phyloP scores from a whole-genome alignment of 129 eudicot species.

The Flaveria ramosissima region DNA sequence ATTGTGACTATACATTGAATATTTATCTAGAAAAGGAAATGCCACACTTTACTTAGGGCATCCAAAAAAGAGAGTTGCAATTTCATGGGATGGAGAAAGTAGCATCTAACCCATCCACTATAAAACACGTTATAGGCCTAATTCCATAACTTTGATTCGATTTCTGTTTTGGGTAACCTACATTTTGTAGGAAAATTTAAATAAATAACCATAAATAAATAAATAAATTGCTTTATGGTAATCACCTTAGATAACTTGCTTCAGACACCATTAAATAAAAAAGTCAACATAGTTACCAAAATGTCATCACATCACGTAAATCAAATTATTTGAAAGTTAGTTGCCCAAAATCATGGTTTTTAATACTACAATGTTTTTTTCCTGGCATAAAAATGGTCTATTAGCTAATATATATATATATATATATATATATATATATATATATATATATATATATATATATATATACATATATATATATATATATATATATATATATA shows the following conservation, averaged over 20 bases:
- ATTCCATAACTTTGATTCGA: neutral
- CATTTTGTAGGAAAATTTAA: neutral
- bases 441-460: neutral
- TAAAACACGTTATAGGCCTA: neutral
- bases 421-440: neutral
- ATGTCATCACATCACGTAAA: neutral
- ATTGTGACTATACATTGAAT: neutral
- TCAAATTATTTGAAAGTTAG: neutral
- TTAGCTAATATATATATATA: neutral
- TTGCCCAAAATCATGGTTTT: neutral
- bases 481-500: neutral
- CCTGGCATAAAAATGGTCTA: neutral
- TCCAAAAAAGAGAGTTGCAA: neutral
- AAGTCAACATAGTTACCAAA: neutral
- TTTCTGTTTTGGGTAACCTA: neutral
- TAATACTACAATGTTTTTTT: neutral
- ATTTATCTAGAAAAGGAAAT: neutral
- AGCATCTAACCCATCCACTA: neutral
- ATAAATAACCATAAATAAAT: neutral
- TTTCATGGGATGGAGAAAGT: conserved; percentile 10
- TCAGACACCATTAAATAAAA: neutral
- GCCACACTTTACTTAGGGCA: neutral
- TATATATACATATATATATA: neutral
- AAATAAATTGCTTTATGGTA: neutral
- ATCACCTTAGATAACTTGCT: neutral